Conservation (phyloP, 768 basidiomycete genomes). For the Phanerochaete carnosa region DNA sequence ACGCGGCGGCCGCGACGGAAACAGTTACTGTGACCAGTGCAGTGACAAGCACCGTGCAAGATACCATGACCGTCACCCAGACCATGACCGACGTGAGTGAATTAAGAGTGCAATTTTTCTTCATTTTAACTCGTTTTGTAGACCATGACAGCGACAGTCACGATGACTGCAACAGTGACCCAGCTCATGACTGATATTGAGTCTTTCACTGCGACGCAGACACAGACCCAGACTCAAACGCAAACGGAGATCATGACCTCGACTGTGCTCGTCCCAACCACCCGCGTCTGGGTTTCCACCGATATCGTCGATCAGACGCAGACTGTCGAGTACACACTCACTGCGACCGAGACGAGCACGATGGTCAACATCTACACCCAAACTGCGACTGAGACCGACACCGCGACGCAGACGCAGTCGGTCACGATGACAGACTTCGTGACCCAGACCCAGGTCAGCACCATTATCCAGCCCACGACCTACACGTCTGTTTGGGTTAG, state of each 20-base stretch:
- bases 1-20: neutral
- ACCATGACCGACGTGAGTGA: conserved; percentile 23
- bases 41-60: conserved; percentile 26
- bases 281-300: conserved; percentile 64
- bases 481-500: conserved; percentile 49
- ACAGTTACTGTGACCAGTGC: conserved; percentile 31
- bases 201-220: conserved; percentile 20
- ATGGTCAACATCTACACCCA: conserved; percentile 51
- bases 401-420: conserved; percentile 36
- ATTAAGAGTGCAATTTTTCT: neutral
- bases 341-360: conserved; percentile 61
- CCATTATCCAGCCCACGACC: conserved; percentile 55
- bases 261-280: conserved; percentile 56
- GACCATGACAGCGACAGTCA: conserved; percentile 44
- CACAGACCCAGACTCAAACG: conserved; percentile 18
- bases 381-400: conserved; percentile 33
- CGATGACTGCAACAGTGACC: conserved; percentile 39
- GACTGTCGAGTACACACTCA: conserved; percentile 55
- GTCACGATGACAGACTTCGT: conserved; percentile 56
- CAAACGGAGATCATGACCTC: conserved; percentile 26
- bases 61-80: conserved; percentile 26
- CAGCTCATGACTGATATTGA: conserved; percentile 36
- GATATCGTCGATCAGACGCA: conserved; percentile 53
- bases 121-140: conserved; percentile 1
- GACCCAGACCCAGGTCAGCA: conserved; percentile 51